Percentiles rank a stretch among this genome's conserved stretches.
phyloP scores from a whole-genome alignment of 768 basidiomycete genomes.

The Artomyces pyxidatus region DNA sequence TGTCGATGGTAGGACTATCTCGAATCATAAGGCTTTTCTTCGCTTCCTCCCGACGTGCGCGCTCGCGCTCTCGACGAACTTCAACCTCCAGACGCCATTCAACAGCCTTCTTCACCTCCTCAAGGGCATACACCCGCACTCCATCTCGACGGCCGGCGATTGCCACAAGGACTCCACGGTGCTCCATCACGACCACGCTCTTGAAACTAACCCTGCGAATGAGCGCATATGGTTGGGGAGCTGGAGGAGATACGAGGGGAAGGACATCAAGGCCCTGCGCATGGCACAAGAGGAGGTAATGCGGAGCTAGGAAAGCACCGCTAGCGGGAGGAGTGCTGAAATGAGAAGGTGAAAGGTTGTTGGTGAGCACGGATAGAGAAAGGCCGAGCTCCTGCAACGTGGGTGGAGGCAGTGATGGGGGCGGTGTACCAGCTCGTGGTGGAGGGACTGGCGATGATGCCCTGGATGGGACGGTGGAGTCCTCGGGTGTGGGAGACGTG shows the following conservation, averaged over 20 bases:
- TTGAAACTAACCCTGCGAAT: conserved; percentile 79
- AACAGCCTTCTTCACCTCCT: conserved; percentile 77
- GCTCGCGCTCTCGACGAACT: conserved; percentile 65
- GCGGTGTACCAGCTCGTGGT: conserved; percentile 55
- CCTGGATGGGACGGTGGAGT: conserved; percentile 36
- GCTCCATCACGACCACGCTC: conserved; percentile 87
- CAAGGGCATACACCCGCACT: conserved; percentile 81
- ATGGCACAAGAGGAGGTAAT: conserved; percentile 79
- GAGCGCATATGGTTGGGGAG: conserved; percentile 70
- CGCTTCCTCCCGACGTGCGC: conserved; percentile 55
- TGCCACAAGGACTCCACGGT: conserved; percentile 83
- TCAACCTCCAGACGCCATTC: conserved; percentile 86
- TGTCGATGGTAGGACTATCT: conserved; percentile 23
- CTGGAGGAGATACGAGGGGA: conserved; percentile 68
- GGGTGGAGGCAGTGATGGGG: conserved; percentile 64
- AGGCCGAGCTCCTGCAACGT: conserved; percentile 71
- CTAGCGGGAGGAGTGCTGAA: conserved; percentile 69
- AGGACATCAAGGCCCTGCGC: conserved; percentile 81
- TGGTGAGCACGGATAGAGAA: conserved; percentile 56
- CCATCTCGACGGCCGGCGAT: conserved; percentile 83
- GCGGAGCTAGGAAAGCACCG: conserved; percentile 74
- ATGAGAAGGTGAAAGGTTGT: conserved; percentile 65
- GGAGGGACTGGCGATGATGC: conserved; percentile 44
- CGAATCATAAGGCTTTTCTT: conserved; percentile 39
- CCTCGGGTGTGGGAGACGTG: conserved; percentile 15